Evolutionary conservation across 2,329 filamentous ascomycete genomes (phyloP), one percentile per base, ranked within the genome.

Genomic region (Nothomitra cinnamomea): DNA sequence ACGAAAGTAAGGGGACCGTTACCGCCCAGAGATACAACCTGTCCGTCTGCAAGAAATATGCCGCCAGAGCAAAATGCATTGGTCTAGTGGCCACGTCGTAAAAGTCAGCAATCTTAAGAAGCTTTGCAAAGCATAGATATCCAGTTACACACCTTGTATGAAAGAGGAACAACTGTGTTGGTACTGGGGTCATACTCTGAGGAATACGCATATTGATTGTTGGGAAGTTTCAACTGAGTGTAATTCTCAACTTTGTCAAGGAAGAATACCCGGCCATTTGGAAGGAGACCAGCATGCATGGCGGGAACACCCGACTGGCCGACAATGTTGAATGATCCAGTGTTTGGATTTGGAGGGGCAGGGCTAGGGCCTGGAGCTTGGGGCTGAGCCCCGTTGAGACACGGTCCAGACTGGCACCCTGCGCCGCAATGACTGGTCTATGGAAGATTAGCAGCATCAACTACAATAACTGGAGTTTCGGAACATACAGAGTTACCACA

Each of bases 171-270:
- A 22, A 68, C 65, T 38, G 66, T 66, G 54, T 76, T 73, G 1
- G 69, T 73, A 5, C 51, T 60, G 1, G 77, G 74, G 60, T 81
- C 72, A 57, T 77, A 81, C 59, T 80, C 76, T 2, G 75, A 70
- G 8, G 76, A 79, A 65, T 79, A 80, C 0, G 78, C 78, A 56
- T 71, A 78, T 53, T 73, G 70, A 25, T 75, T 75, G 60, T 77
- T 73, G 15, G 69, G 56, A 6, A 78, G 68, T 57, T 68, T 72
- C 47, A 80, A 59, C 56, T 80, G 69, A 0, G 77, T 79, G 63
- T 77, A 80, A 62, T 80, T 75, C 61, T 81, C 78, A 28, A 81
- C 69, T 62, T 81, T 82, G 67, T 81, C 78, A 15, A 80, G 65
- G 64, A 81, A 81, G 38, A 77, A 69, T 10, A 80, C 76, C 52